Percentiles rank a stretch among this genome's conserved stretches.
phyloP scores from a whole-genome alignment of 2,329 filamentous ascomycete species.

The Hypoxylon sp. region DNA sequence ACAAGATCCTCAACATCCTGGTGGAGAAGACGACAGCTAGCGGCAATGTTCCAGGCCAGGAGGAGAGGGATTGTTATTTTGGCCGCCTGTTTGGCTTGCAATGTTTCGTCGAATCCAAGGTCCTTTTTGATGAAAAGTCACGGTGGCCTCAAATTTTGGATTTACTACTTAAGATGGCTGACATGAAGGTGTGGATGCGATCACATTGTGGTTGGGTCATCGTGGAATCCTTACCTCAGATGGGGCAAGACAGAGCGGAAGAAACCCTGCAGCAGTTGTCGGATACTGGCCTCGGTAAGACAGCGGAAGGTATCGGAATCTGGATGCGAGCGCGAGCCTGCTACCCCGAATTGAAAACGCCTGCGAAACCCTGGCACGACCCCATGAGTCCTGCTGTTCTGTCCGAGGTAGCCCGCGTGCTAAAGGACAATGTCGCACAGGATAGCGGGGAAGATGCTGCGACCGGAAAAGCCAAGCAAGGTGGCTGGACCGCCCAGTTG shows the following conservation, averaged over 20 bases:
- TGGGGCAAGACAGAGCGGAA: slow-evolving; percentile 65
- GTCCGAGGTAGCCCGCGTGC: slow-evolving; percentile 73
- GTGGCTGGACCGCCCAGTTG: slow-evolving; percentile 80
- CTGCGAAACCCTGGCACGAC: slow-evolving; percentile 78
- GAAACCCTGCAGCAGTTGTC: slow-evolving; percentile 69
- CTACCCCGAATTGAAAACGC: slow-evolving; percentile 71
- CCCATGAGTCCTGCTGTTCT: slow-evolving; percentile 76
- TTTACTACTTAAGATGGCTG: slow-evolving; percentile 75
- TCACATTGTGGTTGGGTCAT: slow-evolving; percentile 88
- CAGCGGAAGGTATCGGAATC: slow-evolving; percentile 87
- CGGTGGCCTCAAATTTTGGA: slow-evolving; percentile 75
- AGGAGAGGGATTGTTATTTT: slow-evolving; percentile 85
- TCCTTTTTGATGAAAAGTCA: slow-evolving; percentile 69
- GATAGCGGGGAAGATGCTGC: slow-evolving; percentile 56
- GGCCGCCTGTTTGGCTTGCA: slow-evolving; percentile 89
- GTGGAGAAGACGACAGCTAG: slow-evolving; percentile 63
- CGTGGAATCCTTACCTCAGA: slow-evolving; percentile 73
- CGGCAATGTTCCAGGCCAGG: slow-evolving; percentile 69
- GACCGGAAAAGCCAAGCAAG: slow-evolving; percentile 65
- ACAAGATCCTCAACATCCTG: slow-evolving; percentile 61
- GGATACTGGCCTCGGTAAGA: slow-evolving; percentile 74
- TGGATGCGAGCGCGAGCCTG: slow-evolving; percentile 77
- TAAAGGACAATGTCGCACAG: slow-evolving; percentile 76
- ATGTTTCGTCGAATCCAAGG: slow-evolving; percentile 80
- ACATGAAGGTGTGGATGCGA: slow-evolving; percentile 87